Base-by-base conservation (phyloP, 2,329 filamentous ascomycete species). In the Alternaria longipes region DNA sequence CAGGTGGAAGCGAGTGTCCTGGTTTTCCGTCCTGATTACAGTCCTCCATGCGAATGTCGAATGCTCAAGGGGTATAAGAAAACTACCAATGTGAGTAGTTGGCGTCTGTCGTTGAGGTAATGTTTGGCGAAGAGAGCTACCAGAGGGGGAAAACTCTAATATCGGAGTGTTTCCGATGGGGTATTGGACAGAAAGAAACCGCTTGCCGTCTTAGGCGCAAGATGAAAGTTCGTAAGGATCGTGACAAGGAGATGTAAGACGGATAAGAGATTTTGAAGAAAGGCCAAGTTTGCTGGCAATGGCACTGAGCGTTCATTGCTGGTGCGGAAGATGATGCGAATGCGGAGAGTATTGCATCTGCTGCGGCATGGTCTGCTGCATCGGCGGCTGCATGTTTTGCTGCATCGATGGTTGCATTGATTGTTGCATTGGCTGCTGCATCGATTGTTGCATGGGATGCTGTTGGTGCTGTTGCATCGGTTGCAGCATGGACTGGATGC, bases 401-500 rank as follows among this genome's bases (percentile, higher is more conserved):
- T 59, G 59, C 34, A 54, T 44, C 20, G 52, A 28, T 34, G 60
- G 62, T 14, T 63, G 57, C 40, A 56, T 47, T 22, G 55, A 36
- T 26, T 64, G 62, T 16, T 59, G 59, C 34, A 54, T 47, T 18
- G 51, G 34, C 24, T 63, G 62, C 14, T 63, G 58, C 40, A 54
- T 20, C 14, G 52, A 11, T 24, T 54, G 62, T 16, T 64, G 59
- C 42, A 57, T 49, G 5, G 45, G 50, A 40, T 40, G 36, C 20
- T 40, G 36, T 11, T 40, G 36, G 36, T 20, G 36, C n/a, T 40
- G 36, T 16, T 40, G 54, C 54, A 65, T 59, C 18, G 62, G 65
- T 32, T 68, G 67, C 60, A 80, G 74, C 74, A 79, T 77, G 46
- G 74, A 77, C 67, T 81, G 76, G 64, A 80, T 79, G 64, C 77